Base-by-base conservation (phyloP, 371 early-diverging fungal species). In the Zopfochytrium polystomum region DNA sequence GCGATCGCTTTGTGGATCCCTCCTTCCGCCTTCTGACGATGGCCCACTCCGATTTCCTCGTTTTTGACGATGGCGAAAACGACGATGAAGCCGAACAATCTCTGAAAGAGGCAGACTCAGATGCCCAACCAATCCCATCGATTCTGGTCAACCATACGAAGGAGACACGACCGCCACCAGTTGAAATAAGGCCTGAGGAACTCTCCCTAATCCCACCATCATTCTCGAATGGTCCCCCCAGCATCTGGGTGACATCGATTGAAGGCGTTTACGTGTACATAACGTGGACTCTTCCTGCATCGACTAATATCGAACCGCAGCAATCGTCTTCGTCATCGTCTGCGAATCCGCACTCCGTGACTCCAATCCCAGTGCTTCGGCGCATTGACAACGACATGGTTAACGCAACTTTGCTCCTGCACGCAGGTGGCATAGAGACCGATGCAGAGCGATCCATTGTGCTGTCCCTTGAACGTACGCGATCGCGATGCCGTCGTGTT, bases 391-490 rank as follows among this genome's bases (percentile, higher is more conserved):
- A 54, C 56, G 60, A 42, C 25, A 88, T 87, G 65, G 88, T 94
- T 43, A 91, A 92, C 64, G 94, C 91, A 5, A 88, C 90, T 2
- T 75, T 84, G 13, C 73, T 94, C n/a, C 71, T 94, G 29, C 77
- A 85, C 15, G 91, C 92, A 23, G 94, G 94, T 46, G 94, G 93
- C 2, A 83, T 94, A 11, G 85, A 85, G 30, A 87, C 90, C 7
- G 92, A 92, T 49, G 82, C 86, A 34, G 93, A 94, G 62, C 85
- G 89, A 9, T 88, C 87, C 63, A 89, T 92, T 61, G 86, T 92
- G 22, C 77, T 94, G 29, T 89, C 90, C 54, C 81, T 94, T 66
- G 92, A 94, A 58, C 83, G 90, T 53, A 86, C 86, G 30, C 80
- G 90, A 31, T 81, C 89, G 33, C 87, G 91, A 38, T 81, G 87